Evolutionary conservation across 2,329 filamentous ascomycete species (phyloP).

Genomic region (Sphaerostilbella broomeana): DNA sequence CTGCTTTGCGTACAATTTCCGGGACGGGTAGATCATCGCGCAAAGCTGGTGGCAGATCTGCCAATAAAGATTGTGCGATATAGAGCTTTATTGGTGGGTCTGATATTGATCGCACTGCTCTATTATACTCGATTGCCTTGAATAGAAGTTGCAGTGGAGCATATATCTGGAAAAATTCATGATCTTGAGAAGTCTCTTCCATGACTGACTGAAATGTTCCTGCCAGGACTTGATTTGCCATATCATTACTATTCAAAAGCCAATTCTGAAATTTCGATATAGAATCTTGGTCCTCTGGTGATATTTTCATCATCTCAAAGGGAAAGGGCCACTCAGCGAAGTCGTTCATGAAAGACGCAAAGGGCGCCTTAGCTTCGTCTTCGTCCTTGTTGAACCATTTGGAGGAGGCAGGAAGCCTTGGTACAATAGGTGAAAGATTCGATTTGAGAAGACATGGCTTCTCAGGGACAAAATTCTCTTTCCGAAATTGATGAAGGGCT

Average conservation of each 20-base stretch:
- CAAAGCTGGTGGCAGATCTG: constrained; percentile 57
- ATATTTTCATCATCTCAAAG: constrained; percentile 32
- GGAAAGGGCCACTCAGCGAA: constrained; percentile 30
- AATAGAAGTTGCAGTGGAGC: constrained; percentile 61
- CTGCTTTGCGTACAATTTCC: constrained; percentile 52
- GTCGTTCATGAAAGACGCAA: constrained; percentile 25
- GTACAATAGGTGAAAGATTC: constrained; percentile 29
- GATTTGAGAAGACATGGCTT: constrained; percentile 45
- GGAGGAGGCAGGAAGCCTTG: constrained; percentile 42
- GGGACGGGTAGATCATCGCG: constrained; percentile 63
- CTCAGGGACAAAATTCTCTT: constrained; percentile 45
- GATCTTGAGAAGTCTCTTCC: constrained; percentile 12
- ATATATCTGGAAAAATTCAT: constrained; percentile 49
- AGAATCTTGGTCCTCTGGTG: constrained; percentile 14
- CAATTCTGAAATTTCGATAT: constrained; percentile 24
- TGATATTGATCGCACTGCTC: constrained; percentile 12
- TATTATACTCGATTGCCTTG: constrained; percentile 46
- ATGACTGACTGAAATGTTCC: constrained; percentile 25
- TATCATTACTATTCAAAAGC: constrained; percentile 21
- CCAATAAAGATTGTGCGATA: constrained; percentile 73
- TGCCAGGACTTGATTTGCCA: constrained; percentile 26
- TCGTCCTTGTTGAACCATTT: constrained; percentile 50
- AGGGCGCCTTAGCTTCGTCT: background rate
- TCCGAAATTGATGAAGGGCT: constrained; percentile 42
- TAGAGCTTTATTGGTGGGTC: constrained; percentile 53